phyloP scores from a whole-genome alignment of 2,329 filamentous ascomycete species.

The Epichloe brachyelytri region DNA sequence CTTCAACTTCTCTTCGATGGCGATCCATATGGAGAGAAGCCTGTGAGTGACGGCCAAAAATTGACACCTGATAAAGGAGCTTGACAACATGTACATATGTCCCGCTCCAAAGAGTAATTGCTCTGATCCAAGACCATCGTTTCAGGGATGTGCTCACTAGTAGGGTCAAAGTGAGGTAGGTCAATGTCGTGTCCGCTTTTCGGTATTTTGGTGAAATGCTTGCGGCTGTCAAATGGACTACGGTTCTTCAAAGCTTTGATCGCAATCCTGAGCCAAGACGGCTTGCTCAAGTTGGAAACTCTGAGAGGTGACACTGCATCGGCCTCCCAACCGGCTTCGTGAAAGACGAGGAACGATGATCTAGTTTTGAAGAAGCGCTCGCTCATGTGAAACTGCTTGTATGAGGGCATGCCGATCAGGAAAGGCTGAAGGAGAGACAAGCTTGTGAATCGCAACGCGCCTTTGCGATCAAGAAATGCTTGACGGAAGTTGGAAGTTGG shows the following conservation, averaged over 20 bases:
- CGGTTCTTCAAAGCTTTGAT: neutral
- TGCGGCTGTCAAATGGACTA: neutral
- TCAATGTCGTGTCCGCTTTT: neutral
- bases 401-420: conserved; percentile 12
- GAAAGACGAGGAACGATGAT: conserved; percentile 4
- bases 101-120: neutral
- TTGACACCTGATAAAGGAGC: neutral
- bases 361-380: conserved; percentile 6
- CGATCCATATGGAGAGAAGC: neutral
- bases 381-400: conserved; percentile 4
- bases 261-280: neutral
- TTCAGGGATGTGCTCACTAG: neutral
- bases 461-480: neutral
- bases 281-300: neutral
- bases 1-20: neutral
- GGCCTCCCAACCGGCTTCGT: neutral
- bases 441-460: neutral
- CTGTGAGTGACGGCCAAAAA: neutral
- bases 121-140: neutral
- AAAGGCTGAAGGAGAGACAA: neutral
- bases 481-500: neutral
- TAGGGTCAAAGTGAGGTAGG: neutral
- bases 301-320: neutral
- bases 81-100: neutral
- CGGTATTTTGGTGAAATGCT: neutral